Conservation (phyloP, 257 asterid genomes). For the Fraxinus americana region DNA sequence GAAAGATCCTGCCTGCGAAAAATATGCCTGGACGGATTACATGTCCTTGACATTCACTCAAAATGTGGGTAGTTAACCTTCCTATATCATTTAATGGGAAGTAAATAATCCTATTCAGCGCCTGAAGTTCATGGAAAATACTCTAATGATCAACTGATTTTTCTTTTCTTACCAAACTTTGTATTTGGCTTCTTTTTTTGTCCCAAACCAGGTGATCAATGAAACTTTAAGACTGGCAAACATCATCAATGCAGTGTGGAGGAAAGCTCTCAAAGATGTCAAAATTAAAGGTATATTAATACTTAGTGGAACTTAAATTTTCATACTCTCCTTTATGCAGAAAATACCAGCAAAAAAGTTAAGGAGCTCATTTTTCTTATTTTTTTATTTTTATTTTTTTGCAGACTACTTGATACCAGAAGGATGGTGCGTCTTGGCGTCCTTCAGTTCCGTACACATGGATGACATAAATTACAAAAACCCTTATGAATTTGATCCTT, state of each 20-base stretch:
- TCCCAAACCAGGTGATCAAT: conserved; percentile 63
- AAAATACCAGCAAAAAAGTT: background rate
- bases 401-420: conserved; percentile 88
- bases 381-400: conserved; percentile 12
- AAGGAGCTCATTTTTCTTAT: background rate
- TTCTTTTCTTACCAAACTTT: background rate
- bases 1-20: conserved; percentile 53
- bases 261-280: conserved; percentile 91
- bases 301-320: background rate
- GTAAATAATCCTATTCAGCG: background rate
- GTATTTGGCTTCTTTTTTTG: background rate
- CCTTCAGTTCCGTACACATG: conserved; percentile 91
- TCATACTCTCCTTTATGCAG: background rate
- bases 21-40: conserved; percentile 83
- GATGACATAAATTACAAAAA: conserved; percentile 69
- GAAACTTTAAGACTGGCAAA: conserved; percentile 90
- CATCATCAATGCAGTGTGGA: conserved; percentile 94
- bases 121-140: background rate
- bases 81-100: background rate
- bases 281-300: conserved; percentile 64
- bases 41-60: conserved; percentile 77
- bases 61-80: conserved; percentile 47
- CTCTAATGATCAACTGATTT: background rate
- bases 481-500: conserved; percentile 81
- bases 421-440: conserved; percentile 89